phyloP scores from a whole-genome alignment of 2,329 filamentous ascomycete genomes.

The Xylariaceae sp. region DNA sequence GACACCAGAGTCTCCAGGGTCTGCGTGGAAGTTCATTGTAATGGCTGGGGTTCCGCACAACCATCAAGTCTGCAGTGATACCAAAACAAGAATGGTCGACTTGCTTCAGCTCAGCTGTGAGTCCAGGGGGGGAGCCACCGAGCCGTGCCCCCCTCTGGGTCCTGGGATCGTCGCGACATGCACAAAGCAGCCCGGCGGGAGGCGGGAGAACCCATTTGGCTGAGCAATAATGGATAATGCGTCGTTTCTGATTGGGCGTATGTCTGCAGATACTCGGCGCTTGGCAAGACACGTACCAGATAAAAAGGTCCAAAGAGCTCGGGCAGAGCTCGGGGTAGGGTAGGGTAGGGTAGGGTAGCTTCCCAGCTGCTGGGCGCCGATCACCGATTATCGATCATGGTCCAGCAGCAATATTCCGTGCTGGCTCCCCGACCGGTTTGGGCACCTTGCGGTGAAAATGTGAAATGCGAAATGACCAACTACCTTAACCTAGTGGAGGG shows the following conservation, averaged over 20 bases:
- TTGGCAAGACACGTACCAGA: neutral
- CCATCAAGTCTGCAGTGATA: too few species aligned
- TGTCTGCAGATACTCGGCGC: neutral
- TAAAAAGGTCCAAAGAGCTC: neutral
- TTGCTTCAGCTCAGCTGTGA: too few species aligned
- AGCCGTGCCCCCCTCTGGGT: too few species aligned
- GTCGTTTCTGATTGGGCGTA: neutral
- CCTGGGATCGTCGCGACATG: neutral
- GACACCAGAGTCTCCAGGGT: neutral
- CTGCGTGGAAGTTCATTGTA: neutral
- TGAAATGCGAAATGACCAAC: neutral
- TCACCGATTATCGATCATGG: neutral
- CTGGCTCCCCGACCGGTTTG: too few species aligned
- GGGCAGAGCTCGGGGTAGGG: neutral
- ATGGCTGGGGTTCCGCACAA: too few species aligned
- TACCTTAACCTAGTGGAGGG: neutral
- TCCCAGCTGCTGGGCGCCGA: neutral
- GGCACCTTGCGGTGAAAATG: too few species aligned
- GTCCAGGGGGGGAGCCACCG: too few species aligned
- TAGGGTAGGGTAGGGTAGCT: too few species aligned
- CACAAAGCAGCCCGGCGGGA: slow-evolving; percentile 11
- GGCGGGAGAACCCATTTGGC: neutral
- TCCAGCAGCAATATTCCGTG: too few species aligned
- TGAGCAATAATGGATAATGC: neutral
- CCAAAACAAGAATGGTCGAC: too few species aligned